A percentile compares a stretch with the other conserved stretches of the same genome.
Evolutionary conservation across 1,284 basidiomycete species (phyloP).

Genomic region (Sutorius eximius): DNA sequence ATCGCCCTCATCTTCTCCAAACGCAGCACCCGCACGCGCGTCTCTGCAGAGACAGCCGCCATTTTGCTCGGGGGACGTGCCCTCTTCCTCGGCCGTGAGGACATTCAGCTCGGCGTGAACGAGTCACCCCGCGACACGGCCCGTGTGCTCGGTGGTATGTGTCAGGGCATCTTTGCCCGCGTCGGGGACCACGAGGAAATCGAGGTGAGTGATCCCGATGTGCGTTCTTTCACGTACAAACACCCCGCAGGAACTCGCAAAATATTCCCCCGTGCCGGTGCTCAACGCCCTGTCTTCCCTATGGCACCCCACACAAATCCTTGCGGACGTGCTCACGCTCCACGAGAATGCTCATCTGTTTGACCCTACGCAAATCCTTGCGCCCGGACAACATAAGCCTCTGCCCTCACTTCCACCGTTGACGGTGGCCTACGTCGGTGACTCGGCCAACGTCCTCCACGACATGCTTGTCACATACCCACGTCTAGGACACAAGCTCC

Average conservation of each 20-base stretch:
- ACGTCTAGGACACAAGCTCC: conserved; percentile 84
- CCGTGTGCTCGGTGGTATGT: conserved; percentile 90
- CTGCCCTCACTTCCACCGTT: conserved; percentile 59
- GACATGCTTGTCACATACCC: conserved; percentile 97
- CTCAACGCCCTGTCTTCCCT: conserved; percentile 94
- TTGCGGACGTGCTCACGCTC: conserved; percentile 91
- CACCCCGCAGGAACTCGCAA: conserved; percentile 72
- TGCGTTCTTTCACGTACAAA: neutral
- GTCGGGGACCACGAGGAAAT: conserved; percentile 92
- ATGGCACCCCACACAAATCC: conserved; percentile 96
- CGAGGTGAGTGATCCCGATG: conserved; percentile 57
- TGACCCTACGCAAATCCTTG: conserved; percentile 21
- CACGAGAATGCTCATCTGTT: conserved; percentile 72
- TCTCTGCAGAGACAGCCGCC: conserved; percentile 84
- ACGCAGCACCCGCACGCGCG: conserved; percentile 88
- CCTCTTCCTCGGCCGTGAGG: conserved; percentile 87
- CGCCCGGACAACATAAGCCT: conserved; percentile 12
- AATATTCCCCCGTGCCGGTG: conserved; percentile 89
- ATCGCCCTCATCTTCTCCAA: conserved; percentile 93
- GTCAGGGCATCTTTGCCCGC: conserved; percentile 95
- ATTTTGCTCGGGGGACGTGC: conserved; percentile 83
- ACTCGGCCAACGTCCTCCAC: conserved; percentile 94
- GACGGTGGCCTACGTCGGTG: conserved; percentile 92
- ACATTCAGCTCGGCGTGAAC: conserved; percentile 97
- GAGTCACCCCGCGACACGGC: conserved; percentile 86